Evolutionary conservation across 1,139 yeast genomes (phyloP).

Genomic region (Yamadazyma siamensis): DNA sequence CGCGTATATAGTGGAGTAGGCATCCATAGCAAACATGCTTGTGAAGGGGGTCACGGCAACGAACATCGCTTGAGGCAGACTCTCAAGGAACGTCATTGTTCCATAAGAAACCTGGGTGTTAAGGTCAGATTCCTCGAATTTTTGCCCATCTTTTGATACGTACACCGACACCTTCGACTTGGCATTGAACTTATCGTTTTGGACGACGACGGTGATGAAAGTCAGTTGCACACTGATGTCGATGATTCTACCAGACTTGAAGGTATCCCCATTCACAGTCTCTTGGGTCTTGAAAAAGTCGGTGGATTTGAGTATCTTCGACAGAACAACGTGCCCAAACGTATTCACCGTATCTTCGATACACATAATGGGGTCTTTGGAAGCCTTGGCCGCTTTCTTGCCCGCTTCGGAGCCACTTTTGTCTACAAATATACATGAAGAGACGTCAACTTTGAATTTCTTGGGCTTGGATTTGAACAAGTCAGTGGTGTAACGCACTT

Average conservation of each 20-base stretch:
- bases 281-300: constrained; percentile 50
- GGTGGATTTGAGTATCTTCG: constrained; percentile 42
- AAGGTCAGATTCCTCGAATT: constrained; percentile 52
- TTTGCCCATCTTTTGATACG: constrained; percentile 56
- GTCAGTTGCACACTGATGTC: constrained; percentile 48
- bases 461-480: constrained; percentile 41
- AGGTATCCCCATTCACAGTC: constrained; percentile 17
- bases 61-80: constrained; percentile 55
- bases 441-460: constrained; percentile 31
- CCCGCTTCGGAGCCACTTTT: constrained; percentile 39
- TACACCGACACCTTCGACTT: constrained; percentile 44
- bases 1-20: constrained; percentile 44
- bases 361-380: constrained; percentile 46
- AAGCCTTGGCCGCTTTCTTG: constrained; percentile 33
- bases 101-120: constrained; percentile 43
- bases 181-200: constrained; percentile 43
- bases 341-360: constrained; percentile 39
- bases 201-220: constrained; percentile 52
- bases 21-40: constrained; percentile 12
- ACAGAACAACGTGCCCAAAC: constrained; percentile 40
- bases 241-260: constrained; percentile 39
- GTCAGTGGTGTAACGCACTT: constrained; percentile 51
- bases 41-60: constrained; percentile 38
- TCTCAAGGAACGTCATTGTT: constrained; percentile 50
- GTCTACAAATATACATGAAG: constrained; percentile 38